These are phyloP conservation scores for Metarhizium sp. DNA, from an alignment of 2,329 filamentous ascomycete species.

Conservation along the genomic window DNA sequence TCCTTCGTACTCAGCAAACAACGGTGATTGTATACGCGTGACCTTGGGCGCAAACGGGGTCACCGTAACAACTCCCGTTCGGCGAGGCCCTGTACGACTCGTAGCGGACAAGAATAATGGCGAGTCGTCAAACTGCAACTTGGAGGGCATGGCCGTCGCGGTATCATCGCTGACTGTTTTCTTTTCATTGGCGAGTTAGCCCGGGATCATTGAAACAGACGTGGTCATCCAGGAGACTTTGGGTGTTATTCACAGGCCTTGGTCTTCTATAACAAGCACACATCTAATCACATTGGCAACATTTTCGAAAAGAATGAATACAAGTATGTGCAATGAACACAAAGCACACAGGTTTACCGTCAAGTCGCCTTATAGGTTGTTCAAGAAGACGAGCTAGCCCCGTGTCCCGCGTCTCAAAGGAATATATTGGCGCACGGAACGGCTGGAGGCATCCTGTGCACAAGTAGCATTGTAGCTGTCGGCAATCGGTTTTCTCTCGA, in stretches of 20 bases:
- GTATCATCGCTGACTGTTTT: too few relatives aligned
- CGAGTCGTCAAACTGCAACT: background rate
- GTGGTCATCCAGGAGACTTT: too few relatives aligned
- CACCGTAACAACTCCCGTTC: background rate
- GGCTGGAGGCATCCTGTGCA: background rate
- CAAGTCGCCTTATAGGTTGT: background rate
- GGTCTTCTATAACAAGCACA: too few relatives aligned
- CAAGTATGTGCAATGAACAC: background rate
- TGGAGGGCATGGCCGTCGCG: too few relatives aligned
- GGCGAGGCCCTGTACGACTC: background rate
- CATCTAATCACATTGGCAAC: background rate
- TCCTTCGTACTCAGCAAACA: background rate
- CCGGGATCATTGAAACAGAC: background rate
- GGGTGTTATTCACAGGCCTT: too few relatives aligned
- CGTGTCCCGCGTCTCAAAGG: background rate
- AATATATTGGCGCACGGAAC: background rate
- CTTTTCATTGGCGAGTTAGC: too few relatives aligned
- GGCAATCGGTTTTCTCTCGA: too few relatives aligned
- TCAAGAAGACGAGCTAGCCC: background rate
- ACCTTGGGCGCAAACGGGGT: background rate
- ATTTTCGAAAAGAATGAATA: background rate
- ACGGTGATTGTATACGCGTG: background rate
- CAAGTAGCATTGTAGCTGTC: background rate
- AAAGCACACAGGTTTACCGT: background rate
- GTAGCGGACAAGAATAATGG: background rate